Evolutionary conservation across 2,329 filamentous ascomycete genomes (phyloP), one percentile per base, ranked within the genome.

Genomic region (Rosellinia necatrix): DNA sequence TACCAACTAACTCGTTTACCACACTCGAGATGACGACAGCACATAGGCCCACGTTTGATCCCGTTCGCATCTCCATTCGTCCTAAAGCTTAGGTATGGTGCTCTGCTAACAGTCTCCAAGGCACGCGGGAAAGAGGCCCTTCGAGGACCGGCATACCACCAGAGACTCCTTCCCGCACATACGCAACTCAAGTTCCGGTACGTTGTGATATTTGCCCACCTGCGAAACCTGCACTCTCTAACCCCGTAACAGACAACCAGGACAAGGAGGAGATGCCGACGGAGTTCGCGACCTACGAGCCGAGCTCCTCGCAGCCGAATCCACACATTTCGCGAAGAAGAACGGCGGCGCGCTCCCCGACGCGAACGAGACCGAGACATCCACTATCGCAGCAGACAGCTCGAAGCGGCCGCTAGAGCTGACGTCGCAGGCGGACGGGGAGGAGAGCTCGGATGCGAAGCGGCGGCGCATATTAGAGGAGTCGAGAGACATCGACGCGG

Each of bases 71-170:
- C 41, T 13, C n/a, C 15, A 49, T 24, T 2, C 27, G 9, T 12
- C n/a, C 30, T 4, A 35, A 41, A 21, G 10, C 13, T 15, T n/a
- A n/a, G n/a, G n/a, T n/a, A 37, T 25, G 17, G 6, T 7, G 47
- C 22, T 22, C 19, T 32, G 30, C 60, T 60, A 56, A 58, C 35
- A 49, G 13, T 49, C 32, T 61, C 59, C 53, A 62, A 92, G 89
- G 92, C 93, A 37, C 86, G 88, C 71, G 94, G 94, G 72, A 97
- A 97, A 81, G 94, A 99, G 76, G 91, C 92, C 68, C 88, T 92
- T 58, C 89, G 92, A 68, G 94, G 94, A 43, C 90, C 91, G 46
- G 93, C 92, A 66, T 97, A 97, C 78, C 94, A 99, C 72, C 93
- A 97, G 75, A 89, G 94, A 67, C 88, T 97, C 13, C 87, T 97